These are phyloP conservation scores for Populus ilicifolia DNA, from an alignment of 345 rosid genomes.

Conservation along the genomic window DNA sequence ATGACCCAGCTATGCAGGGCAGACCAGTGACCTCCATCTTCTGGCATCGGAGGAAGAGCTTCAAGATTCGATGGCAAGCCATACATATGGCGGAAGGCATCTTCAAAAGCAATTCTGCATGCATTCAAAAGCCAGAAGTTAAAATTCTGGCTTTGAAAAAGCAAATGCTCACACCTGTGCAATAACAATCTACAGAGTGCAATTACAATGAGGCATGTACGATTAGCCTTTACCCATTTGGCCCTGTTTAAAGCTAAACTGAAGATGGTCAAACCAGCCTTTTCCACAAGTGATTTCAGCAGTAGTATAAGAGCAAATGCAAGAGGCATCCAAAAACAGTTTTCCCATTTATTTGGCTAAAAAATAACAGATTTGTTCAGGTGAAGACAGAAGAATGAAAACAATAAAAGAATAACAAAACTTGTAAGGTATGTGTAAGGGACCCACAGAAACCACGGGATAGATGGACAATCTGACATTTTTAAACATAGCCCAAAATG, in stretches of 20 bases:
- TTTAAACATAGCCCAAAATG: neutral
- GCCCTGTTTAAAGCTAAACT: neutral
- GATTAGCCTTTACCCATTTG: neutral
- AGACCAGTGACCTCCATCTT: constrained; percentile 89
- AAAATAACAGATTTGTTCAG: neutral
- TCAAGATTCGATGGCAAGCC: constrained; percentile 58
- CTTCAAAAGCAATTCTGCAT: constrained; percentile 67
- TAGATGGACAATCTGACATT: neutral
- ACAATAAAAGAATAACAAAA: no score
- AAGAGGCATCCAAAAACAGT: neutral
- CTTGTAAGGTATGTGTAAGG: neutral
- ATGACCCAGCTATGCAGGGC: constrained; percentile 92
- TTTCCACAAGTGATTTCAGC: neutral
- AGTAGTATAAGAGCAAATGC: neutral
- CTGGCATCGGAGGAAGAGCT: constrained; percentile 95
- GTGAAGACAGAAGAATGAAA: neutral
- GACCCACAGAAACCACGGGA: neutral
- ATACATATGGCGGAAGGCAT: constrained; percentile 79
- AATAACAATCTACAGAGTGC: neutral
- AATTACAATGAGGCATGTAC: neutral
- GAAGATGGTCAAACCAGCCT: neutral
- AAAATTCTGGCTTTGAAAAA: neutral
- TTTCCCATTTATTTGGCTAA: neutral
- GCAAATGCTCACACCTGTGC: neutral
- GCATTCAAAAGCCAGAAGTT: constrained; percentile 12